These are phyloP conservation scores for Anisodus tanguticus DNA, from an alignment of 257 asterid species.

Conservation along the genomic window DNA sequence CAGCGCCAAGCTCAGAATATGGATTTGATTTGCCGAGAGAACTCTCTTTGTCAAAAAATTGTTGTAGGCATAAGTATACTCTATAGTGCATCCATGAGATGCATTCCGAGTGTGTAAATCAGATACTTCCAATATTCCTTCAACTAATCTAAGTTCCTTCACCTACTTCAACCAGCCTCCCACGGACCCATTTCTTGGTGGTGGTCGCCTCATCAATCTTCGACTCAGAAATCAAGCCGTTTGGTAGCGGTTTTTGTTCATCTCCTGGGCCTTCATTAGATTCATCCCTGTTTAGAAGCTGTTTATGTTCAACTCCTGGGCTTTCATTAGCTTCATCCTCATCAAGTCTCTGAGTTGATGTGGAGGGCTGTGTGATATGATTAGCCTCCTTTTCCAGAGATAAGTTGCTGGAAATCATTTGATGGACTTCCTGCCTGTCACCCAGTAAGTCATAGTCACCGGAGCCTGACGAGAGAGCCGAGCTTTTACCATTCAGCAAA, in stretches of 20 bases:
- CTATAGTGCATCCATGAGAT: constrained; percentile 43
- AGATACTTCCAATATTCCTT: constrained; percentile 20
- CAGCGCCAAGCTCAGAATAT: neutral
- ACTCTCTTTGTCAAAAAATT: constrained; percentile 13
- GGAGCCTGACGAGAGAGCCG: constrained; percentile 31
- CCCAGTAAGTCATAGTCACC: constrained; percentile 31
- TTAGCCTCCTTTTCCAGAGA: constrained; percentile 33
- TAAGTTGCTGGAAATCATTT: constrained; percentile 38
- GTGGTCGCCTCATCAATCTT: constrained; percentile 31
- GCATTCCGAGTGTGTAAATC: constrained; percentile 30
- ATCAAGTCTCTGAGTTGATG: constrained; percentile 27
- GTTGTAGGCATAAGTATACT: constrained; percentile 18
- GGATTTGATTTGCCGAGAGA: neutral
- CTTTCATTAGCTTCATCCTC: constrained; percentile 34
- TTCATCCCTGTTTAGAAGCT: constrained; percentile 32
- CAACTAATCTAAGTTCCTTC: constrained; percentile 58
- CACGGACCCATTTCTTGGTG: constrained; percentile 82
- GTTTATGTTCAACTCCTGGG: constrained; percentile 34
- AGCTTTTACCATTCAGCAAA: constrained; percentile 42
- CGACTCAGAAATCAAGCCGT: constrained; percentile 37
- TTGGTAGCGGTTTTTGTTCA: constrained; percentile 36
- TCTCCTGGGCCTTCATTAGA: constrained; percentile 29
- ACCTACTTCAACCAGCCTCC: constrained; percentile 75
- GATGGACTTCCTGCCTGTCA: constrained; percentile 36
- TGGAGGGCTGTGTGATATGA: constrained; percentile 28